phyloP scores from a whole-genome alignment of 1,284 basidiomycete genomes.

The Trametes hirsuta region DNA sequence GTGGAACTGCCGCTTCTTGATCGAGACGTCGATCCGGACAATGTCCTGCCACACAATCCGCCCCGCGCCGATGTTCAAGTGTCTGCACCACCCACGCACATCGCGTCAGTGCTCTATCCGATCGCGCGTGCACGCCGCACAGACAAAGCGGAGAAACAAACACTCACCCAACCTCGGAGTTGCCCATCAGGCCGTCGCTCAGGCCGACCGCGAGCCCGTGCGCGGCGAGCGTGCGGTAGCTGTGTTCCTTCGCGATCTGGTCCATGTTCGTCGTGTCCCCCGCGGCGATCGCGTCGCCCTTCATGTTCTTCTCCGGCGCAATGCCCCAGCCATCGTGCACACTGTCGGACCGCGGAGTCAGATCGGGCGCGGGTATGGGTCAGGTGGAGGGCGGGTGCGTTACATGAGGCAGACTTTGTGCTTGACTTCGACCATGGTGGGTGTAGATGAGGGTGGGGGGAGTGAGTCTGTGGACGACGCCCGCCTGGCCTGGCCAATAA shows the following conservation, averaged over 20 bases:
- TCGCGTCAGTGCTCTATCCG: not conserved
- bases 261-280: constrained; percentile 89
- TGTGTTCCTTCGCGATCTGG: constrained; percentile 76
- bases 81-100: constrained; percentile 48
- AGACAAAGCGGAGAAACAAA: not conserved
- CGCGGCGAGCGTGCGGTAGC: constrained; percentile 73
- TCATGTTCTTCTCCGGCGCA: constrained; percentile 61
- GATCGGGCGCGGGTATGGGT: not conserved
- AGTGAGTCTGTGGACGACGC: not conserved
- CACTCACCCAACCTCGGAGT: constrained; percentile 90
- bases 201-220: constrained; percentile 89
- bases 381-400: constrained; percentile 25
- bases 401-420: constrained; percentile 93
- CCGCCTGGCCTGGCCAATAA: not conserved
- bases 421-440: constrained; percentile 57
- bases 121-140: not conserved
- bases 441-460: not conserved
- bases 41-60: constrained; percentile 96
- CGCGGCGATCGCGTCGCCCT: constrained; percentile 87
- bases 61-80: constrained; percentile 91
- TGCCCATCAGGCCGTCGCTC: constrained; percentile 92
- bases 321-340: constrained; percentile 96
- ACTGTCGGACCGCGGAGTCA: constrained; percentile 41
- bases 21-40: constrained; percentile 87
- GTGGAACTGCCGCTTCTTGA: constrained; percentile 87